Evolutionary conservation across 2,329 filamentous ascomycete species (phyloP).

Genomic region (Pseudocercospora crystallina): DNA sequence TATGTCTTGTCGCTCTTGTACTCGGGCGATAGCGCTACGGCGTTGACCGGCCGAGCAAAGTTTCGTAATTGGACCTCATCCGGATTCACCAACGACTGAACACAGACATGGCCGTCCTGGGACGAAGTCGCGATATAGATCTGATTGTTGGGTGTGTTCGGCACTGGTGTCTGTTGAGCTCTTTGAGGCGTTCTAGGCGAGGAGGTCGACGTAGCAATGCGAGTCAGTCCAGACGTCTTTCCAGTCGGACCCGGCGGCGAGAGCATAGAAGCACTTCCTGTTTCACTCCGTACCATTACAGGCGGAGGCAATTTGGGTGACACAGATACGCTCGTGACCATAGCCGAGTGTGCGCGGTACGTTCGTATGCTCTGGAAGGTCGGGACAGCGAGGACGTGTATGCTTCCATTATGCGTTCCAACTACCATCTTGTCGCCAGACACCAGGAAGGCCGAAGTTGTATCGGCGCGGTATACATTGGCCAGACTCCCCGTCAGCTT

Average conservation of each 20-base stretch:
- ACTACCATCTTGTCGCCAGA: constrained; percentile 97
- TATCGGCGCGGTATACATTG: constrained; percentile 86
- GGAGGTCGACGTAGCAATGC: constrained; percentile 16
- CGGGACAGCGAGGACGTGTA: constrained; percentile 84
- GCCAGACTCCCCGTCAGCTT: constrained; percentile 78
- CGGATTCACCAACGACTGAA: constrained; percentile 80
- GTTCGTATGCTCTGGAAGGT: constrained; percentile 76
- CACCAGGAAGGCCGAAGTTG: constrained; percentile 85
- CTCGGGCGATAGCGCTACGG: constrained; percentile 90
- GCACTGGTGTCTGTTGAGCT: constrained; percentile 57
- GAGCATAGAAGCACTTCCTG: constrained; percentile 18
- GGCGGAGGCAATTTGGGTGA: constrained; percentile 75
- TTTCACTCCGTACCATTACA: constrained; percentile 20
- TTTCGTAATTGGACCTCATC: constrained; percentile 91
- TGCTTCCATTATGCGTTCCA: constrained; percentile 94
- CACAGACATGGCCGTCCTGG: constrained; percentile 91
- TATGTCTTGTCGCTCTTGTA: constrained; percentile 88
- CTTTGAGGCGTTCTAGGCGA: constrained; percentile 15
- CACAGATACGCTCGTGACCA: constrained; percentile 83
- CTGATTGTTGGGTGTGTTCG: constrained; percentile 78
- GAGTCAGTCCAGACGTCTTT: constrained; percentile 10
- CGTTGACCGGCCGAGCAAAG: constrained; percentile 88
- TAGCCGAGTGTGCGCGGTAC: constrained; percentile 91
- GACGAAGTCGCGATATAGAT: constrained; percentile 94
- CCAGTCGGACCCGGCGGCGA: constrained; percentile 11